phyloP scores from a whole-genome alignment of 345 rosid species.

The Ceriops decandra region DNA sequence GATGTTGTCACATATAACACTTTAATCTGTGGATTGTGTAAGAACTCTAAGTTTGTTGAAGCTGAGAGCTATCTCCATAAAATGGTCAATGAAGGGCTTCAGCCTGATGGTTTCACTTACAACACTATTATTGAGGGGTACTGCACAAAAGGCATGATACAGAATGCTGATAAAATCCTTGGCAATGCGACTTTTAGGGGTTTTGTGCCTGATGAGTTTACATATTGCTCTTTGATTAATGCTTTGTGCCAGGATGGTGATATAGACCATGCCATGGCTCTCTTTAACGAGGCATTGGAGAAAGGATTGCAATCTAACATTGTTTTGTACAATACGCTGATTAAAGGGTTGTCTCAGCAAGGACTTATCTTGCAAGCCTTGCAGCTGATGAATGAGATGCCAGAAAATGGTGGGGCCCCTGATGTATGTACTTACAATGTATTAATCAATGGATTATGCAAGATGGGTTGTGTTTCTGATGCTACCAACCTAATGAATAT shows the following conservation, averaged over 20 bases:
- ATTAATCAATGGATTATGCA: constrained; percentile 76
- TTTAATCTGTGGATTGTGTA: constrained; percentile 70
- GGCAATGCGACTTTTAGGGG: constrained; percentile 66
- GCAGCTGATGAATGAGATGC: constrained; percentile 66
- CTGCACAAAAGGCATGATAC: constrained; percentile 62
- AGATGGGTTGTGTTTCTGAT: constrained; percentile 86
- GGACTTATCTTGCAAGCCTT: constrained; percentile 73
- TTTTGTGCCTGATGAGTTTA: constrained; percentile 75
- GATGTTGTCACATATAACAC: constrained; percentile 83
- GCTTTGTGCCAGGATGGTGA: constrained; percentile 73
- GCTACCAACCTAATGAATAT: constrained; percentile 58
- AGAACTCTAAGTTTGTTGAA: constrained; percentile 52
- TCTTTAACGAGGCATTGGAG: constrained; percentile 50
- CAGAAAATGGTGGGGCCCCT: constrained; percentile 54
- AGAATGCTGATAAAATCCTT: constrained; percentile 64
- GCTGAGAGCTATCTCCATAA: constrained; percentile 70
- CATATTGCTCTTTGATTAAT: constrained; percentile 63
- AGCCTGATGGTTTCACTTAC: constrained; percentile 74
- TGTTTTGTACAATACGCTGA: constrained; percentile 59
- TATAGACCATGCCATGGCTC: constrained; percentile 59
- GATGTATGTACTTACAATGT: constrained; percentile 80
- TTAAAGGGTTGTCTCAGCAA: constrained; percentile 71
- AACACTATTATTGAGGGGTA: constrained; percentile 69
- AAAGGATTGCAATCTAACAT: constrained; percentile 62
- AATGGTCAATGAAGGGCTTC: constrained; percentile 78